Evolutionary conservation across 208 protist genomes (phyloP), one percentile per base, ranked within the genome.

Genomic region (Porcisia hertigi): DNA sequence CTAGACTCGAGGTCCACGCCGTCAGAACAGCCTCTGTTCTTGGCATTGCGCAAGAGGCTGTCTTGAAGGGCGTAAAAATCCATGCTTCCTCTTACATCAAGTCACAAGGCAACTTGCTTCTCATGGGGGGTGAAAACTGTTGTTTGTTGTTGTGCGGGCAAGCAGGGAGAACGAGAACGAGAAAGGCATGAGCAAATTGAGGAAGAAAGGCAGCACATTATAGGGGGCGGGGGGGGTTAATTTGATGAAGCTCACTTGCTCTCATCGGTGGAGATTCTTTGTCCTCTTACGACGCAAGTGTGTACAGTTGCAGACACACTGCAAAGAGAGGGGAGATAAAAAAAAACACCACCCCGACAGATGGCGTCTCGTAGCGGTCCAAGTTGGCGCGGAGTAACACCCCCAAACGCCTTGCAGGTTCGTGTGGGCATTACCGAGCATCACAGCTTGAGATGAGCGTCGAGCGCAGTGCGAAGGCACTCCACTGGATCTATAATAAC

Each of bases 1-100:
- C 72, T 74, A 7, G 81, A 75, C 47, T 88, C 82, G 18, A 96
- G 82, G 2, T 78, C 53, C 16, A 74, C 66, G 45, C 45, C 8
- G 18, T 82, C 76, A 9, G 64, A 71, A 6, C 52, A 74, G 36
- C 75, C 75, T 16, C 79, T 63, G n/a, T 43, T 43, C 4, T 69
- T 59, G 36, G 79, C 58, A 39, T 65, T 71, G 52, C 73, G 81
- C 11, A 70, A 76, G n/a, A 93, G 75, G 20, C 80, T 91, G 36
- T 89, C 81, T 73, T 96, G 92, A 41, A 96, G 76, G 18, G 89
- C 89, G 60, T 90, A 80, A 76, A 89, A 94, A 75, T 96, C 92
- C 92, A 96, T 96, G 18, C 39, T 59, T 41, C 20, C 65, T 75
- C 36, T 18, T 63, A 25, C 39, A 69, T 47, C 30, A 34, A 57